These are phyloP conservation scores for Tuber magnatum DNA, from an alignment of 495 filamentous ascomycete genomes.

Conservation along the genomic window DNA sequence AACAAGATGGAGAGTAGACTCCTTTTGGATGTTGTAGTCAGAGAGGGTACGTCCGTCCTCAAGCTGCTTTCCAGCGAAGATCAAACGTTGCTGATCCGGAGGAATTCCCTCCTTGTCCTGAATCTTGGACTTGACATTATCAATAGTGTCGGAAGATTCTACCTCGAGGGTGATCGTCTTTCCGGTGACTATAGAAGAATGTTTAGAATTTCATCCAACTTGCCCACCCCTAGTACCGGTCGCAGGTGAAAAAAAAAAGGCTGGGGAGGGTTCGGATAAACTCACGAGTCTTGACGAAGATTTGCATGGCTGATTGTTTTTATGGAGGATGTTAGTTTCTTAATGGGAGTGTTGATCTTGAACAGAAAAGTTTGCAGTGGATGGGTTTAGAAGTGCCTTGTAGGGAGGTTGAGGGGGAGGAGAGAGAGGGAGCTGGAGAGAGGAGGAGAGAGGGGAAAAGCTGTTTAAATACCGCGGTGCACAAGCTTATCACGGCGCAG, in stretches of 20 bases:
- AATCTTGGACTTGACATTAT: constrained; percentile 98
- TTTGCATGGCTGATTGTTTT: constrained; percentile 34
- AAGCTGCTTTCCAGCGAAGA: constrained; percentile 98
- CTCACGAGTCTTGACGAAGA: constrained; percentile 36
- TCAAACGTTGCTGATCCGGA: constrained; percentile 95
- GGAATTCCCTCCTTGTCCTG: constrained; percentile 99
- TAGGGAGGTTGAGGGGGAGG: constrained; percentile 4
- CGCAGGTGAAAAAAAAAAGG: not conserved
- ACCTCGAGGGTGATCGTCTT: constrained; percentile 55
- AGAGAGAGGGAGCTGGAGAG: constrained; percentile 17
- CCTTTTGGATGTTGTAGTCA: constrained; percentile 99
- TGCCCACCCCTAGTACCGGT: no score
- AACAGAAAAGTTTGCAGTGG: not conserved
- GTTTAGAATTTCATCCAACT: not conserved
- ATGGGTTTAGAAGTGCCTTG: not conserved
- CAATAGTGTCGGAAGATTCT: constrained; percentile 94
- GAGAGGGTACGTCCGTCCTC: constrained; percentile 94
- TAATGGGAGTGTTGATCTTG: not conserved
- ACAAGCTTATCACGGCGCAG: not conserved
- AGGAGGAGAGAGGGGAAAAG: constrained; percentile 6
- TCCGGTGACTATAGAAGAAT: constrained; percentile 10
- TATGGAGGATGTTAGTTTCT: not conserved
- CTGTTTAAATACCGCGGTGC: not conserved
- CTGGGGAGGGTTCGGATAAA: constrained; percentile 5
- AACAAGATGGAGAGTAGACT: constrained; percentile 89